Base-by-base conservation (phyloP, 495 filamentous ascomycete species). In the Letharia columbiana region DNA sequence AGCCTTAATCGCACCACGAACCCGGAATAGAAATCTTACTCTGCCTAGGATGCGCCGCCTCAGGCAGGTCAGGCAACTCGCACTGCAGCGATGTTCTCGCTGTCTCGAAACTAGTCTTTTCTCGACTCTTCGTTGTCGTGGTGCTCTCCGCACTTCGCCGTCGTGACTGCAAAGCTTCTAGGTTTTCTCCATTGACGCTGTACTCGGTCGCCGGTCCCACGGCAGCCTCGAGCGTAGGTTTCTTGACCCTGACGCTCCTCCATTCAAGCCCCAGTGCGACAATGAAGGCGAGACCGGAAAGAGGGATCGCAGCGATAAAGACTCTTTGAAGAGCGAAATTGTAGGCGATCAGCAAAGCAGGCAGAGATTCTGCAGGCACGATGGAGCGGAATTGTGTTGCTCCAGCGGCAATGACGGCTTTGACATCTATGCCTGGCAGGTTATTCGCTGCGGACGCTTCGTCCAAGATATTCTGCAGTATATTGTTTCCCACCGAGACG, bases 401-500 rank as follows among this genome's bases (percentile, higher is more conserved):
- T 37, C 89, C 89, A 12, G 82, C 76, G 4, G 68, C 62, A 11
- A 87, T 72, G 3, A 89, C 75, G 35, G 77, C 52, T 2, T 47
- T 23, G 9, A 83, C 73, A 62, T 84, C 71, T 41, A 82, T 64
- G 18, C 75, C 76, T 0, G 85, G 84, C 39, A 79, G 69, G 71
- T 77, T 68, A 33, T 73, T 69, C 2, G 66, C 71, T 33, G 63
- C 52, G 13, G 88, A 76, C 40, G 82, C 80, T 60, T 76, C 69
- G 45, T 84, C 71, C 15, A 90, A 80, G 65, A 81, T 76, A 73
- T 87, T 88, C 40, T 79, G 77, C 63, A 91, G 87, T 60, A 91
- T 79, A 64, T 83, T 88, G 69, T 90, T 85, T 20, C 78, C 84
- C 58, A 89, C 83, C 4, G 80, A 82, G 63, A 90, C 80, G 70